Evolutionary conservation across 768 basidiomycete species (phyloP).

Genomic region (Leccinum variicolor): DNA sequence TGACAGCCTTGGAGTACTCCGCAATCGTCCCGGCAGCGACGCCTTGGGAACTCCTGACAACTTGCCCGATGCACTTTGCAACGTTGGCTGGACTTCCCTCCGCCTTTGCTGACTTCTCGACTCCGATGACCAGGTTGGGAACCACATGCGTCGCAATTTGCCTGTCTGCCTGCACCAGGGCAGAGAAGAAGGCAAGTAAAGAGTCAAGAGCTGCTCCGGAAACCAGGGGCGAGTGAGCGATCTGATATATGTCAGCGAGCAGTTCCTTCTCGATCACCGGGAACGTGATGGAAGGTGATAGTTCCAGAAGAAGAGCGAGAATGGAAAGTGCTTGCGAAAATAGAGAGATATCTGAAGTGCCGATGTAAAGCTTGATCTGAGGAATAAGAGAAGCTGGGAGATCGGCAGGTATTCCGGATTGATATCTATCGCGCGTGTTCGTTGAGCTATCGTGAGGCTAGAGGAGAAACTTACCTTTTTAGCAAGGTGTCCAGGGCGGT

Average conservation of each 20-base stretch:
- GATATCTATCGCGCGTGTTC: slow-evolving; percentile 36
- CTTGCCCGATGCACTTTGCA: slow-evolving; percentile 80
- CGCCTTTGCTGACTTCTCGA: slow-evolving; percentile 60
- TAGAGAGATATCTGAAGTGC: slow-evolving; percentile 71
- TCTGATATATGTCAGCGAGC: slow-evolving; percentile 59
- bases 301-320: slow-evolving; percentile 63
- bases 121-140: slow-evolving; percentile 63
- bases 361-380: slow-evolving; percentile 74
- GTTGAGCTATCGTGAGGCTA: neutral
- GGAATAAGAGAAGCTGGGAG: slow-evolving; percentile 63
- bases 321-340: slow-evolving; percentile 70
- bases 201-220: slow-evolving; percentile 78
- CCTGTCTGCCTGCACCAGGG: slow-evolving; percentile 78
- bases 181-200: slow-evolving; percentile 76
- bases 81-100: slow-evolving; percentile 65
- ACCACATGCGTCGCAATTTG: slow-evolving; percentile 82
- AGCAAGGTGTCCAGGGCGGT: slow-evolving; percentile 70
- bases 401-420: slow-evolving; percentile 46
- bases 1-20: slow-evolving; percentile 78
- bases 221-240: slow-evolving; percentile 77
- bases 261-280: slow-evolving; percentile 73
- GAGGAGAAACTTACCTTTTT: slow-evolving; percentile 46
- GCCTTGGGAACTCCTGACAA: slow-evolving; percentile 66
- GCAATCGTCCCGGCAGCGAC: slow-evolving; percentile 82
- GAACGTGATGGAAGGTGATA: slow-evolving; percentile 66